These are phyloP conservation scores for Meyerozyma athensensis DNA, from an alignment of 1,139 yeast species.

Conservation along the genomic window DNA sequence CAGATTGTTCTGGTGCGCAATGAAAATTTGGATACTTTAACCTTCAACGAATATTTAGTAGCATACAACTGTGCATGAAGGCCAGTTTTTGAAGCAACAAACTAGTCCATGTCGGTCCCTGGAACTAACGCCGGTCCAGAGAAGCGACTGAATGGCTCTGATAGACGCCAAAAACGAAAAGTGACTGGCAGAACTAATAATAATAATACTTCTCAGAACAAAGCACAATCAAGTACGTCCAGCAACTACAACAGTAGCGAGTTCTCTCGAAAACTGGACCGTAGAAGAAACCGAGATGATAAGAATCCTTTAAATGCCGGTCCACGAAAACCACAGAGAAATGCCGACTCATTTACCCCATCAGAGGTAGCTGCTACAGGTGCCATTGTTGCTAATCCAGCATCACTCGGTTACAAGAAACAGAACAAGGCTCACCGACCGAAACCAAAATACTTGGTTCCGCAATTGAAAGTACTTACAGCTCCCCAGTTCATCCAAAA, in stretches of 20 bases:
- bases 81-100: not conserved
- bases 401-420: not conserved
- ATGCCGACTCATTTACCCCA: not conserved
- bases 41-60: not conserved
- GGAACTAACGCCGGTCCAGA: not conserved
- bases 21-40: not conserved
- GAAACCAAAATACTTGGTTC: conserved; percentile 32
- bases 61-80: conserved; percentile 1
- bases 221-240: not conserved
- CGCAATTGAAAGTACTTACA: conserved; percentile 33
- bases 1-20: not conserved
- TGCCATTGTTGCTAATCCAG: not conserved
- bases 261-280: not conserved
- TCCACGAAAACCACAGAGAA: not conserved
- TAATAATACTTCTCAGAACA: not conserved
- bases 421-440: conserved; percentile 16
- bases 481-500: conserved; percentile 33
- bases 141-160: not conserved
- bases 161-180: conserved; percentile 1
- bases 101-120: conserved; percentile 1
- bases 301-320: not conserved
- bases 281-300: not conserved
- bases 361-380: not conserved
- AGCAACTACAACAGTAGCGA: not conserved
- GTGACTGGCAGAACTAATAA: not conserved